A percentile compares a stretch with the other conserved stretches of the same genome.
These are phyloP conservation scores for Phytophthora pisi DNA, from an alignment of 352 stramenopile species.

Conservation along the genomic window DNA sequence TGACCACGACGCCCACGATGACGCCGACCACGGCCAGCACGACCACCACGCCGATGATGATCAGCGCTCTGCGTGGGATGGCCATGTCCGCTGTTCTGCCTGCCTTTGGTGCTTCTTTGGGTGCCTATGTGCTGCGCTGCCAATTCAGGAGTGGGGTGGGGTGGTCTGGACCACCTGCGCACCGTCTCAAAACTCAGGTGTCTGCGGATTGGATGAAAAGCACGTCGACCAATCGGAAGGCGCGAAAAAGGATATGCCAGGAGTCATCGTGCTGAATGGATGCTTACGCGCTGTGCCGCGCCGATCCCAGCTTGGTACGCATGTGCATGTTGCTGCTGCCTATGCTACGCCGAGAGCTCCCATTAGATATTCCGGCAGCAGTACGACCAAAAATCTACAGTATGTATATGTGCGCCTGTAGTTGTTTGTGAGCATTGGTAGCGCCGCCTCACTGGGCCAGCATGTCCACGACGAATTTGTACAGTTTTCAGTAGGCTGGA, in stretches of 20 bases:
- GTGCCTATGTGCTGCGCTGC: constrained; percentile 6
- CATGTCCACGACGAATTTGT: not conserved
- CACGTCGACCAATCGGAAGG: constrained; percentile 1
- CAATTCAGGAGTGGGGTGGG: constrained; percentile 26
- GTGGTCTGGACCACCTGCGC: constrained; percentile 20
- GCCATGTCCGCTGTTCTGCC: constrained; percentile 17
- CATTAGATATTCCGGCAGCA: not conserved
- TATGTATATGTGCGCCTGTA: not conserved
- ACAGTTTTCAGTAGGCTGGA: no score
- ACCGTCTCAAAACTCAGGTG: constrained; percentile 15
- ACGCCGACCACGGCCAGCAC: constrained; percentile 54
- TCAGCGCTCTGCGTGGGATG: constrained; percentile 30
- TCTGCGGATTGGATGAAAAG: constrained; percentile 1
- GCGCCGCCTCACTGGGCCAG: not conserved
- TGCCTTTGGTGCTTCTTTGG: not conserved
- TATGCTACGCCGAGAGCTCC: not conserved
- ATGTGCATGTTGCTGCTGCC: constrained; percentile 4
- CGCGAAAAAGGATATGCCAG: constrained; percentile 23
- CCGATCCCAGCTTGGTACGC: constrained; percentile 11
- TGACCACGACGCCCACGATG: constrained; percentile 52
- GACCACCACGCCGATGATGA: constrained; percentile 49
- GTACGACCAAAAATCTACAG: not conserved
- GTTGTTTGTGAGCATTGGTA: not conserved
- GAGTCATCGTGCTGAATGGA: constrained; percentile 20
- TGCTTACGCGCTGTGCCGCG: constrained; percentile 18